These are phyloP conservation scores for Cicer cuneatum DNA, from an alignment of 306 rosid genomes.

Conservation along the genomic window DNA sequence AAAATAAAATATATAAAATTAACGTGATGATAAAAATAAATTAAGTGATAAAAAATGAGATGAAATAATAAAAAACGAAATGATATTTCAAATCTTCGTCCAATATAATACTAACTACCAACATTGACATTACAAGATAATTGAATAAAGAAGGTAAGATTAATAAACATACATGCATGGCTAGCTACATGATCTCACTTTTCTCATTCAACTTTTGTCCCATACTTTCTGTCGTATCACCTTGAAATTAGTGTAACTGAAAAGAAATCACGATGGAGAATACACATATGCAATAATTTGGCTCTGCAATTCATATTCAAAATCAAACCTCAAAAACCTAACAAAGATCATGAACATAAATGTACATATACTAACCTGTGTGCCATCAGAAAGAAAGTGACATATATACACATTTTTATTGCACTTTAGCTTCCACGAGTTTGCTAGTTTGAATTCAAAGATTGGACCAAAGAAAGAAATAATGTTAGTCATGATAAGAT, in stretches of 20 bases:
- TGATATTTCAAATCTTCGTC: too few relatives aligned
- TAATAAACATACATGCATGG: slow-evolving; percentile 18
- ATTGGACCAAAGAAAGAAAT: slow-evolving; percentile 32
- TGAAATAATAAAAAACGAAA: too few relatives aligned
- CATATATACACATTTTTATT: neutral
- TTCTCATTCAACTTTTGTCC: slow-evolving; percentile 10
- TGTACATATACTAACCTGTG: slow-evolving; percentile 33
- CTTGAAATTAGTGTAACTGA: slow-evolving; percentile 38
- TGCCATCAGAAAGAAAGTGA: slow-evolving; percentile 27
- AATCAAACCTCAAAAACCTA: slow-evolving; percentile 31
- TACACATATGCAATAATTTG: slow-evolving; percentile 11
- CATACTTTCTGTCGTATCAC: slow-evolving; percentile 34
- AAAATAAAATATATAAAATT: too few relatives aligned
- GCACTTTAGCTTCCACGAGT: slow-evolving; percentile 23
- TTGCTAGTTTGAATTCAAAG: slow-evolving; percentile 30
- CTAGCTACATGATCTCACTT: neutral
- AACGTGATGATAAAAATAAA: too few relatives aligned
- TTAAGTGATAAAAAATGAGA: too few relatives aligned
- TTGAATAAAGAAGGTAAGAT: neutral
- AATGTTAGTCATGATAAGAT: slow-evolving; percentile 35
- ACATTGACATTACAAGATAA: too few relatives aligned
- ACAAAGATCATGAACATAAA: neutral
- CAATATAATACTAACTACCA: too few relatives aligned
- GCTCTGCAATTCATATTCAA: slow-evolving; percentile 19
- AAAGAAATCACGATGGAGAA: slow-evolving; percentile 20